Evolutionary conservation across 768 basidiomycete genomes (phyloP), one percentile per base, ranked within the genome.

Genomic region (Lentinula sp.): DNA sequence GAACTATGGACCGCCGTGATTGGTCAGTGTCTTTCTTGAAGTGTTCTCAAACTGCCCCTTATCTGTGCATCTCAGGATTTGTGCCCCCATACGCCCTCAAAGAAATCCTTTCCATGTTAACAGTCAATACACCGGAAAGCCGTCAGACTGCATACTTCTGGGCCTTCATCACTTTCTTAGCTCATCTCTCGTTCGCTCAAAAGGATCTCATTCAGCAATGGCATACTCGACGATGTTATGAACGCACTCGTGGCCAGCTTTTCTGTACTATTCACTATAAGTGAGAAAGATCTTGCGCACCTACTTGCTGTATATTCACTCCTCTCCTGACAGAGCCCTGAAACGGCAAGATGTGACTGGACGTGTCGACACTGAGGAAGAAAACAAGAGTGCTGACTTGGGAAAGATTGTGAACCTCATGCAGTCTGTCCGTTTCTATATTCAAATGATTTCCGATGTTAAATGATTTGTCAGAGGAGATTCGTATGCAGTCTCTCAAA

Each of bases 361-460:
- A 13, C 76, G 79, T 55, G 68, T 76, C 18, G 71, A 72, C 39
- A 64, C 72, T 15, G 73, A 76, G 13, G 76, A 67, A 15, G 72
- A 76, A 53, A 73, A 76, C 32, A 71, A 71, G 23, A 75, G 70
- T 63, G 85, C 85, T 2, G 84, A 87, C 64, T 72, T 89, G n/a
- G 86, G 86, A 4, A 86, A 84, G 69, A 86, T 89, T 34, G 81
- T 88, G 7, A 88, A 89, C 67, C 74, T 89, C 40, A 89, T 89
- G 87, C 85, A 87, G 86, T 88, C 61, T 53, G 64, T n/a, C 28
- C 4, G 34, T 55, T 61, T 56, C 13, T 52, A 45, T 63, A 37
- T 28, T 23, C 18, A 46, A n/a, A 3, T 32, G 28, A 4, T 37
- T 0, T 7, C 5, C 15, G 6, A 8, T 43, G 18, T 42, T 11